Evolutionary conservation across 176 grass and related monocot species (phyloP).

Genomic region (Aegilops sharonensis): DNA sequence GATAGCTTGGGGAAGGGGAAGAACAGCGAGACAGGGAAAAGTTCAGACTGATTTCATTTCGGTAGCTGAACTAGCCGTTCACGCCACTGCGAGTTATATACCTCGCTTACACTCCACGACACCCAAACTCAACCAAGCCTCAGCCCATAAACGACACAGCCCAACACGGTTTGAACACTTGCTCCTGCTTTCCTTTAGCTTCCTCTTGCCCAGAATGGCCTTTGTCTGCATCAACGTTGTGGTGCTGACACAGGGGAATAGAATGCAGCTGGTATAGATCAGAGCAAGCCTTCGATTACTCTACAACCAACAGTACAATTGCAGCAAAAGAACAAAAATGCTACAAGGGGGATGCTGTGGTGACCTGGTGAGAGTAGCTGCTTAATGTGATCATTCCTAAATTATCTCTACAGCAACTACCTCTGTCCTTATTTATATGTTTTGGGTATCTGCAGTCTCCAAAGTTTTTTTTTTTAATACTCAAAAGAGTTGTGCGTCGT

Average conservation of each 20-base stretch:
- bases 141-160: too few relatives aligned
- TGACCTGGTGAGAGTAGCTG: neutral
- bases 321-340: slow-evolving; percentile 8
- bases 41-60: too few relatives aligned
- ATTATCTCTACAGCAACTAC: neutral
- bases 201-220: too few relatives aligned
- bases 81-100: too few relatives aligned
- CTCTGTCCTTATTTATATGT: neutral
- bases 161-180: too few relatives aligned
- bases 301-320: neutral
- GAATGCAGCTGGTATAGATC: neutral
- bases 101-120: too few relatives aligned
- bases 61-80: too few relatives aligned
- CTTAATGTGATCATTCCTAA: neutral
- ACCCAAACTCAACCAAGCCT: too few relatives aligned
- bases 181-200: too few relatives aligned
- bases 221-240: too few relatives aligned
- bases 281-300: neutral
- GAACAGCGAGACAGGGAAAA: too few relatives aligned
- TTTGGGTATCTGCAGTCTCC: neutral
- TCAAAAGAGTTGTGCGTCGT: neutral
- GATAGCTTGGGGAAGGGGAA: too few relatives aligned
- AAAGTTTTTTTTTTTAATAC: neutral
- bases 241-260: neutral
- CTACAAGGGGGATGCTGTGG: neutral